Evolutionary conservation across 1,284 basidiomycete genomes (phyloP).

Genomic region (Microbotryum violaceum): DNA sequence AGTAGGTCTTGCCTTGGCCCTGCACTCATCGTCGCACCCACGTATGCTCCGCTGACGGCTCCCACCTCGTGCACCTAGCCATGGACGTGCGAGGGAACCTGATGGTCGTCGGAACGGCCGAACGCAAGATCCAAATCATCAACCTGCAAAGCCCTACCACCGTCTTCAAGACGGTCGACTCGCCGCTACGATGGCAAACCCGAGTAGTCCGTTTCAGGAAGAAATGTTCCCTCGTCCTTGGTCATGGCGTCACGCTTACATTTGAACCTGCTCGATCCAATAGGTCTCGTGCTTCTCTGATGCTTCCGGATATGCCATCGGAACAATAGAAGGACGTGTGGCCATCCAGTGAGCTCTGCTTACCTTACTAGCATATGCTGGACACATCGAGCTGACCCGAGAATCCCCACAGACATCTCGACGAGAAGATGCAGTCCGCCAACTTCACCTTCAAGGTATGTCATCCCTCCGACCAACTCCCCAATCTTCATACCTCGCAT

Average conservation of each 20-base stretch:
- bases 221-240: too few species aligned
- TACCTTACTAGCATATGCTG: neutral
- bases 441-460: conserved; percentile 82
- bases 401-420: conserved; percentile 55
- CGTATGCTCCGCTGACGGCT: conserved; percentile 11
- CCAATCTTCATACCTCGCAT: accelerated
- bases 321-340: conserved; percentile 89
- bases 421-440: conserved; percentile 54
- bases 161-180: conserved; percentile 66
- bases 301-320: conserved; percentile 77
- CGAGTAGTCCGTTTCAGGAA: conserved; percentile 48
- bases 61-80: conserved; percentile 39
- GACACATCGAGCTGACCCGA: neutral
- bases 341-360: conserved; percentile 72
- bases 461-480: too few species aligned
- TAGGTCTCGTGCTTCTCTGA: conserved; percentile 69
- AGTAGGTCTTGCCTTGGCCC: conserved; percentile 27
- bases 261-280: neutral
- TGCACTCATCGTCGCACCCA: conserved; percentile 24
- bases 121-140: conserved; percentile 79
- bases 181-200: conserved; percentile 91
- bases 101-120: conserved; percentile 92
- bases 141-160: conserved; percentile 73
- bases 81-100: conserved; percentile 76
- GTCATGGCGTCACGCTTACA: neutral